Evolutionary conservation across 768 basidiomycete genomes (phyloP), one percentile per base, ranked within the genome.

Genomic region (Suillus placidus): DNA sequence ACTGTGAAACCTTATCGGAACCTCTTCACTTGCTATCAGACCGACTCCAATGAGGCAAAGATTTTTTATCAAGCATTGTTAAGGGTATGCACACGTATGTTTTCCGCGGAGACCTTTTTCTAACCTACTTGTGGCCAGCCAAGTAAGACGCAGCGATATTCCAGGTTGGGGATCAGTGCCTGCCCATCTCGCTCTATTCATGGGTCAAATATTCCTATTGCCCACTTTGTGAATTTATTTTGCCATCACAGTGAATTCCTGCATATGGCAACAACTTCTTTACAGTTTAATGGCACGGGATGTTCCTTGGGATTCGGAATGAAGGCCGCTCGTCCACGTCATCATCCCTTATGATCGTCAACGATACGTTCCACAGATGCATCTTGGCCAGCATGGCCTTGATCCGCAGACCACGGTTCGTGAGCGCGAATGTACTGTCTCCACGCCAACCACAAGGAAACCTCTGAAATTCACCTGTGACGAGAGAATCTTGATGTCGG

Each of bases 391-490:
- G 13, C 23, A 49, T 26, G 23, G 60, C 35, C 23, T 65, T 65
- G 26, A 65, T 65, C 16, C 58, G 58, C 9, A 65, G 47, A 61
- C 64, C 58, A 30, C 61, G 49, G 23, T 61, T 61, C 23, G 64
- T 61, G 57, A 65, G 20, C 37, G 49, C 49, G 16, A 54, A 43
- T 49, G 60, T 37, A 35, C 52, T 65, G 64, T 65, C 64, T 10
- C 64, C 49, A 14, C 5, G 47, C 23, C 23, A 49, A 26, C 13
- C 13, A 5, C 12, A 49, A 49, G 47, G n/a, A 45, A 38, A 45
- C 4, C 20, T 38, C 37, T 45, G 8, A 45, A 45, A 45, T 45
- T 45, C 37, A 38, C 37, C 37, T 13, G 14, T 43, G 42, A 23
- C n/a, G n/a, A 23, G n/a, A 47, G n/a, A 47, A 9, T 26, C n/a